These are phyloP conservation scores for Tolypocladium sp. DNA, from an alignment of 2,329 filamentous ascomycete genomes.

Conservation along the genomic window DNA sequence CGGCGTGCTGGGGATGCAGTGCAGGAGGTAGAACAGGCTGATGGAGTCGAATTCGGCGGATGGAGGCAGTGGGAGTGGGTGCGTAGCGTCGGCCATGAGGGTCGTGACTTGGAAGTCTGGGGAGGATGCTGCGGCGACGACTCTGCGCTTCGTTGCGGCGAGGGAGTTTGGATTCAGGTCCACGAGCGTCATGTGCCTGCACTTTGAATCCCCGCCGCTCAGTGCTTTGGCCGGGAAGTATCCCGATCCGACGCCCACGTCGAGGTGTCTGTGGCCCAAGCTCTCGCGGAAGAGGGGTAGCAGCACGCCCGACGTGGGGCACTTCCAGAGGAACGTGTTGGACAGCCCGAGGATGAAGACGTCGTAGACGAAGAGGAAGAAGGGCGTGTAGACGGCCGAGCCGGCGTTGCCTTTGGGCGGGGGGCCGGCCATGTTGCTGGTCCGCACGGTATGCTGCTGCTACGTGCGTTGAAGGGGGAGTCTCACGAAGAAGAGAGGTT, in stretches of 20 bases:
- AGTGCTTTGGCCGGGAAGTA: slow-evolving; percentile 24
- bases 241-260: slow-evolving; percentile 29
- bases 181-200: slow-evolving; percentile 22
- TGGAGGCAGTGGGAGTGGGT: slow-evolving; percentile 17
- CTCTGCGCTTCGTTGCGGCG: background rate
- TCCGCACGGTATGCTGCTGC: background rate
- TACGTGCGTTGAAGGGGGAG: background rate
- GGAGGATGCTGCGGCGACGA: background rate
- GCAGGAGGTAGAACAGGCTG: slow-evolving; percentile 13
- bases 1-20: slow-evolving; percentile 14
- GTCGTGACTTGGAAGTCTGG: slow-evolving; percentile 13
- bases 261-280: slow-evolving; percentile 25
- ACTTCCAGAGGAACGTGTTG: slow-evolving; percentile 26
- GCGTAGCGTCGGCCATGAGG: slow-evolving; percentile 27
- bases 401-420: background rate
- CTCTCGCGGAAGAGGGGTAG: slow-evolving; percentile 21
- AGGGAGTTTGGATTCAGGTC: slow-evolving; percentile 26
- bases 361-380: slow-evolving; percentile 24
- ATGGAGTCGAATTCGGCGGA: slow-evolving; percentile 27
- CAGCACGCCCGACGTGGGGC: slow-evolving; percentile 17
- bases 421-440: background rate
- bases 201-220: background rate
- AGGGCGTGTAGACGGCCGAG: slow-evolving; percentile 1
- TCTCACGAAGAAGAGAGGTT: background rate
- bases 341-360: slow-evolving; percentile 33